Percentiles rank a stretch among this genome's conserved stretches.
phyloP scores from a whole-genome alignment of 257 asterid genomes.

The Fraxinus excelsior region DNA sequence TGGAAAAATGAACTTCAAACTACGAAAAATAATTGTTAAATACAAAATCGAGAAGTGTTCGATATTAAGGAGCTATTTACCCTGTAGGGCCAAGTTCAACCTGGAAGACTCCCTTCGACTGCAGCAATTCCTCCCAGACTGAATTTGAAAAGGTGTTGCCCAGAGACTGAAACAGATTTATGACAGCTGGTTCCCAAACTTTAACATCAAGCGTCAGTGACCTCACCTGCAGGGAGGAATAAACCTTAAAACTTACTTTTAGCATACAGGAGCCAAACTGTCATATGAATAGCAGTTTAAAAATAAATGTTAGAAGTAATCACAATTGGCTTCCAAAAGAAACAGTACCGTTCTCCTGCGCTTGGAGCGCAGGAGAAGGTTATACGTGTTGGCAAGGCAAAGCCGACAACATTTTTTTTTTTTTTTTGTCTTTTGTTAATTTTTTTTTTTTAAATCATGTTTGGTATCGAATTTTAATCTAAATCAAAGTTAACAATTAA shows the following conservation, averaged over 20 bases:
- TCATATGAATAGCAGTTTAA: not conserved
- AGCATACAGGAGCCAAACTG: not conserved
- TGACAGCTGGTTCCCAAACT: constrained; percentile 98
- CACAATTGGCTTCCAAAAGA: not conserved
- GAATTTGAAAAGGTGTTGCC: constrained; percentile 89
- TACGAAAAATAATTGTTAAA: not conserved
- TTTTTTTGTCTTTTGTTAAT: no score
- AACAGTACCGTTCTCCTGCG: no score
- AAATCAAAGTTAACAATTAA: no score
- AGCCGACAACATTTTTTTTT: no score
- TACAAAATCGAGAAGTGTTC: not conserved
- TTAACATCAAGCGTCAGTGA: constrained; percentile 95
- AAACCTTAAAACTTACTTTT: constrained; percentile 1
- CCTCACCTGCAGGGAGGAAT: constrained; percentile 68
- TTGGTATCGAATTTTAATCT: no score
- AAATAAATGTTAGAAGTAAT: not conserved
- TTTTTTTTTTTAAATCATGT: no score
- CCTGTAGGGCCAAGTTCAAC: constrained; percentile 68
- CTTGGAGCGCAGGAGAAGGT: no score
- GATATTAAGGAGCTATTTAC: constrained; percentile 42
- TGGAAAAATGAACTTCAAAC: constrained; percentile 25
- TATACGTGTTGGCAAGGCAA: no score
- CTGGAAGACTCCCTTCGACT: constrained; percentile 69
- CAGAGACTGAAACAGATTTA: constrained; percentile 82
- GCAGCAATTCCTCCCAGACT: constrained; percentile 91